Evolutionary conservation across 1,284 basidiomycete species (phyloP).

Genomic region (Rhodotorula sp.): DNA sequence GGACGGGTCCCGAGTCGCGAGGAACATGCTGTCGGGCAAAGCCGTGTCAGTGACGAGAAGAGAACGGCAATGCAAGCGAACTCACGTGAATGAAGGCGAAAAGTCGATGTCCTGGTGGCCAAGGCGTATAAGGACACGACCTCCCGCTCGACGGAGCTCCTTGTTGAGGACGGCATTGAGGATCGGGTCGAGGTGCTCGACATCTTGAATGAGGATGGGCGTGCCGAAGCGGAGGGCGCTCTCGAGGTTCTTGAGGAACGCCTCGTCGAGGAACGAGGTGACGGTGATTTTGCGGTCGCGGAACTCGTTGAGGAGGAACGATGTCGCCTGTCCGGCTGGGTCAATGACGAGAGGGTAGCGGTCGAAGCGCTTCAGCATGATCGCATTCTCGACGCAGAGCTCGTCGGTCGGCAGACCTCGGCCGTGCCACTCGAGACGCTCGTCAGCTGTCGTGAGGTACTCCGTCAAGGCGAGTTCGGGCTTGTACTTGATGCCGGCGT

Average conservation of each 20-base stretch:
- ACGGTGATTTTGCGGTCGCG: conserved; percentile 95
- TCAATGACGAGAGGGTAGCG: conserved; percentile 98
- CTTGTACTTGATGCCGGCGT: conserved; percentile 92
- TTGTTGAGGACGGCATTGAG: conserved; percentile 96
- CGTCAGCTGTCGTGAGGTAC: conserved; percentile 95
- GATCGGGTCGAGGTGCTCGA: conserved; percentile 96
- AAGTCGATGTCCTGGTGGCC: conserved; percentile 99
- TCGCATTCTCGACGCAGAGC: conserved; percentile 95
- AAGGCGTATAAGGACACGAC: conserved; percentile 93
- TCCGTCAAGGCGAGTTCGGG: conserved; percentile 87
- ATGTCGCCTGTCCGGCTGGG: conserved; percentile 96
- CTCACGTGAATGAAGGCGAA: conserved; percentile 85
- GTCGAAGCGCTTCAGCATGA: conserved; percentile 98
- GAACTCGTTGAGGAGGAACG: conserved; percentile 92
- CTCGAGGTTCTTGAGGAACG: conserved; percentile 97
- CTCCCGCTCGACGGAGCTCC: conserved; percentile 82
- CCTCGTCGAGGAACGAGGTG: conserved; percentile 97
- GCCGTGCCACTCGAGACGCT: conserved; percentile 92
- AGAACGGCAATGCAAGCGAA: not conserved
- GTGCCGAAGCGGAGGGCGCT: conserved; percentile 99
- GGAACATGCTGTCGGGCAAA: conserved; percentile 67
- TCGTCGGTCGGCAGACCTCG: conserved; percentile 92
- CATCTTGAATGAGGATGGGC: conserved; percentile 94
- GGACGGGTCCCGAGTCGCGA: conserved; percentile 94
- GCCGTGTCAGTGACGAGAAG: not conserved